These are phyloP conservation scores for Penicillium sp. DNA, from an alignment of 2,329 filamentous ascomycete genomes.

Conservation along the genomic window DNA sequence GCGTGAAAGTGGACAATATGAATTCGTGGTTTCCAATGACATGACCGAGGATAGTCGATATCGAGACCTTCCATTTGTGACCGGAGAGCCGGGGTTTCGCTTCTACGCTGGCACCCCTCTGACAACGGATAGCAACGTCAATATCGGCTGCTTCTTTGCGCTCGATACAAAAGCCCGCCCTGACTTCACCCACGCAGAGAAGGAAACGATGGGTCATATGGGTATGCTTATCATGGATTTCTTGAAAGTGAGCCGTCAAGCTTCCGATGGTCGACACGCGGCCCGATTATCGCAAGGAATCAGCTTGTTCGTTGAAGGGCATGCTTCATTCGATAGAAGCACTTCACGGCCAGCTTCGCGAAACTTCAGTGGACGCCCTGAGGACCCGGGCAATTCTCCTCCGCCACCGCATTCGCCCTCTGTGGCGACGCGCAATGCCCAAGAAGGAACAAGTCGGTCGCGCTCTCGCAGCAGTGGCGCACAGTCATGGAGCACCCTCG, in stretches of 20 bases:
- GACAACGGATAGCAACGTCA: conserved; percentile 47
- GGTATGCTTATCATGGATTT: conserved; percentile 12
- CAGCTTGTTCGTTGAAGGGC: conserved; percentile 8
- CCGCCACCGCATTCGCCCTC: background rate
- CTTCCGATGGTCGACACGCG: conserved; percentile 6
- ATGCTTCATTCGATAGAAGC: background rate
- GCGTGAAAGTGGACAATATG: background rate
- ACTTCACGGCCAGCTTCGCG: background rate
- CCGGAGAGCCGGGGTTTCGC: conserved; percentile 39
- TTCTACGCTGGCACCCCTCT: conserved; percentile 51
- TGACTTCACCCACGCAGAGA: conserved; percentile 3
- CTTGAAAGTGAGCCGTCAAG: conserved; percentile 9
- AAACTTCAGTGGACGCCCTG: background rate
- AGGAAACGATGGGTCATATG: conserved; percentile 7
- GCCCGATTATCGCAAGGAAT: conserved; percentile 8
- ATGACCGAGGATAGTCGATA: conserved; percentile 31
- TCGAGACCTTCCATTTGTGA: conserved; percentile 29
- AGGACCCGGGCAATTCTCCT: background rate
- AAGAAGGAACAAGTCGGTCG: background rate
- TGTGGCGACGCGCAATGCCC: background rate
- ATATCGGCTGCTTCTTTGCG: conserved; percentile 29
- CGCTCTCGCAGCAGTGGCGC: background rate
- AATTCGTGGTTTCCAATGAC: conserved; percentile 28
- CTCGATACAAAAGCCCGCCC: conserved; percentile 6
- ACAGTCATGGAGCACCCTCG: background rate